Base-by-base conservation (phyloP, 2,329 filamentous ascomycete genomes). In the Aspergillus texensis region DNA sequence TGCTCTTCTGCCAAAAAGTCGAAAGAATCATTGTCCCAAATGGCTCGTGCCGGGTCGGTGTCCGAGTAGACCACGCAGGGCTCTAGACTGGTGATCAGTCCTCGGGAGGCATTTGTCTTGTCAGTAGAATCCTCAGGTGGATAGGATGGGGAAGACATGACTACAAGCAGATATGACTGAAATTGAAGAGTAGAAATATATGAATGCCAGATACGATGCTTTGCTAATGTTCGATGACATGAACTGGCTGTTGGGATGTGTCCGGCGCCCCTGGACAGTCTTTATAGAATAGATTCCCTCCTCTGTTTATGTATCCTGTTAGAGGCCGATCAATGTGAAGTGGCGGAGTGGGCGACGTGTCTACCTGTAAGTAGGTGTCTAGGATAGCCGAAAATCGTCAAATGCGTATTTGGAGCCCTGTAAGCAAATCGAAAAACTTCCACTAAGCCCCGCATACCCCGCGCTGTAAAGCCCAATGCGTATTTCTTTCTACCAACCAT, bases 21-120 rank as follows among this genome's bases (percentile, higher is more conserved):
- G 60, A 74, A 79, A 11, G 67, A 69, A 14, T 77, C 74, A n/a
- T 67, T 70, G 43, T 78, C 66, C 74, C 75, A 78, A 30, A 75
- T 62, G 2, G 68, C 60, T 63, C 79, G 46, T 4, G 21, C 3
- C 2, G n/a, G 43, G 71, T 77, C 67, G 60, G 64, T 45, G 5
- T 28, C 54, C 52, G 68, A 57, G 36, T 62, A 65, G 57, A 73
- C 62, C 32, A 66, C 39, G 36, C 66, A 62, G 16, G 67, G 64
- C 12, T 68, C 43, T 2, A 62, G 65, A 3, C 60, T 50, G n/a
- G 52, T 65, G 11, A 70, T 66, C 57, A 71, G 67, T 34, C 71
- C 71, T 6, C 65, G 60, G 10, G 48, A 36, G 4, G 62, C 60
- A 43, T 53, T 62, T 43, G 32, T 53, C 32, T 2, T 32, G 43